Base-by-base conservation (phyloP, 352 stramenopile genomes). In the Salisapilia sapeloensis region DNA sequence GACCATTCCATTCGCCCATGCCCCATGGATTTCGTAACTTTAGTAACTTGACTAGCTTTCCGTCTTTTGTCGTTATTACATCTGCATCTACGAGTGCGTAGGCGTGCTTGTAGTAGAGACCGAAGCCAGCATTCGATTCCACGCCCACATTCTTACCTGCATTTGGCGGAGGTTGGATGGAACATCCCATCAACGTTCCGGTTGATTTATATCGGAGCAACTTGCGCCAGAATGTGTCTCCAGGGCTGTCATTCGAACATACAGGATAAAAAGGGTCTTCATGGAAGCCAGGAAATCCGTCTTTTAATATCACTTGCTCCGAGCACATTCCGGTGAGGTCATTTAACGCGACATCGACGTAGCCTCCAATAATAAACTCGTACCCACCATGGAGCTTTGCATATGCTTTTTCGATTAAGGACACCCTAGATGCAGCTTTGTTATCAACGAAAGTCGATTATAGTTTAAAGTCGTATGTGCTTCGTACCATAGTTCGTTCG, bases 381-480 rank as follows among this genome's bases (percentile, higher is more conserved):
- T 94, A 96, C 35, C 59, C 85, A 11, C 77, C 78, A 34, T 94
- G 66, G 2, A 96, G 55, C 44, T 96, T 96, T 4, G 85, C 85
- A 35, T 94, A 96, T 2, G 83, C 85, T 33, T 96, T 96, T 41
- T 95, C 82, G 0, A 95, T 33, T 6, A 95, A 29, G 1, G 74
- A 56, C 2, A 94, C 81, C 81, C 81, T 87, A 41, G 9, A 29
- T 40, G 12, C 11, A 40, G 13, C 5, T 38, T 21, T 22, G 15
- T 54, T 30, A 1, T 52, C 22, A 11, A 39, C 20, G 11, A 38
- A 21, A 8, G 44, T 19, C 33, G 50, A 41, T 5, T 31, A n/a
- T 39, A n/a, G 30, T 8, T 8, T 1, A 15, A 9, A 2, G 0
- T 35, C 32, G 1, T n/a, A 38, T n/a, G n/a, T 23, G 9, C 10